Conservation (phyloP, 805 yeast genomes). For the Lipomyces sp. region DNA sequence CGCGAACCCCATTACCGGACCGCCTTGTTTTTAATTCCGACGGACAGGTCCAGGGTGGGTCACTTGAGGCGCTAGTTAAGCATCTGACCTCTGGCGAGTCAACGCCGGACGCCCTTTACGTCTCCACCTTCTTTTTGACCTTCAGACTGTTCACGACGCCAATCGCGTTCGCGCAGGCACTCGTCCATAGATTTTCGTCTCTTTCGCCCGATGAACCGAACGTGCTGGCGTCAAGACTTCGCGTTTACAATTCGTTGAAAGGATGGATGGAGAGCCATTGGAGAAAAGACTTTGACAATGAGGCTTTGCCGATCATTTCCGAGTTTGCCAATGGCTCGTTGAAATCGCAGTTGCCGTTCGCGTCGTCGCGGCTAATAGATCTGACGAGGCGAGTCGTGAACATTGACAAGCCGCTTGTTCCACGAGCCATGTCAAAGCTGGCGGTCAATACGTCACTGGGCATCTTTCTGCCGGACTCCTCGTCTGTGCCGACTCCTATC, state of each 20-base stretch:
- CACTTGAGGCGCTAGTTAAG: slow-evolving; percentile 70
- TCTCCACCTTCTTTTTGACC: slow-evolving; percentile 66
- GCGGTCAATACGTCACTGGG: slow-evolving; percentile 20
- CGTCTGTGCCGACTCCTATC: slow-evolving; percentile 29
- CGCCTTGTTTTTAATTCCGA: slow-evolving; percentile 52
- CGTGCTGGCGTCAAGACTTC: slow-evolving; percentile 18
- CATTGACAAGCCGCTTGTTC: slow-evolving; percentile 17
- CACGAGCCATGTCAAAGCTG: slow-evolving; percentile 28
- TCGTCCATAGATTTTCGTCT: slow-evolving; percentile 60
- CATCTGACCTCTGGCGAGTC: slow-evolving; percentile 73
- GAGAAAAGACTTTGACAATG: slow-evolving; percentile 37
- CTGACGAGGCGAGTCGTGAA: slow-evolving; percentile 12
- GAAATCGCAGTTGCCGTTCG: slow-evolving; percentile 14
- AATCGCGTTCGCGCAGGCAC: slow-evolving; percentile 53
- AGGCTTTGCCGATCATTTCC: slow-evolving; percentile 24
- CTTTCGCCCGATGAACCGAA: slow-evolving; percentile 24
- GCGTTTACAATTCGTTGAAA: slow-evolving; percentile 63
- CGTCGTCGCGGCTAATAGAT: slow-evolving; percentile 16
- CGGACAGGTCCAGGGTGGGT: slow-evolving; percentile 79
- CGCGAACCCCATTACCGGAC: slow-evolving; percentile 16
- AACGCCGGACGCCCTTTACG: slow-evolving; percentile 54
- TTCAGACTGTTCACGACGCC: slow-evolving; percentile 73
- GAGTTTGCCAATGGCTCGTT: slow-evolving; percentile 25
- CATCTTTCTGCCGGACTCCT: slow-evolving; percentile 24
- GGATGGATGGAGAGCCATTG: slow-evolving; percentile 90